Percentiles rank a stretch among this genome's conserved stretches.
Conservation (phyloP, 192 early-diverging fungal species). For the Chytriomyces confervae region DNA sequence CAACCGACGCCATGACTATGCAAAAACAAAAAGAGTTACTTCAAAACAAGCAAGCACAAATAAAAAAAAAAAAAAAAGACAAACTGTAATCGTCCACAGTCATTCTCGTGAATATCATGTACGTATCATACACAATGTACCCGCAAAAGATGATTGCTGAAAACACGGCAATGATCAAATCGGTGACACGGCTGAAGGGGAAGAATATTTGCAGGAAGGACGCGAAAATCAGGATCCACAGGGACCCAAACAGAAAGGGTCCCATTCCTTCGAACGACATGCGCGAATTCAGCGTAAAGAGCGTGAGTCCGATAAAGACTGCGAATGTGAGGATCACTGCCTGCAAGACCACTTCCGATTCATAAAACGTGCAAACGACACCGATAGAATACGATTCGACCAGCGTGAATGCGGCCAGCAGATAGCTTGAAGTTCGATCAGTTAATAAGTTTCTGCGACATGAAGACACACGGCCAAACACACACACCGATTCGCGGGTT, state of each 20-base stretch:
- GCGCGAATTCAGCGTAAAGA: conserved; percentile 79
- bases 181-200: conserved; percentile 64
- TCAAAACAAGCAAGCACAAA: neutral
- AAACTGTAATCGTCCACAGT: conserved; percentile 76
- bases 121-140: conserved; percentile 77
- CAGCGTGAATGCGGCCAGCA: conserved; percentile 70
- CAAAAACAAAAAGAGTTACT: conserved; percentile 4
- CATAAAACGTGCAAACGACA: conserved; percentile 69
- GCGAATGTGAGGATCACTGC: conserved; percentile 75
- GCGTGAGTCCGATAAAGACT: conserved; percentile 73
- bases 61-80: conserved; percentile 58
- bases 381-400: conserved; percentile 61
- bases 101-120: conserved; percentile 68
- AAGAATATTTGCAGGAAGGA: conserved; percentile 73
- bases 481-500: conserved; percentile 19
- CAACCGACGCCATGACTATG: conserved; percentile 54
- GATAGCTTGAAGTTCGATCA: conserved; percentile 31
- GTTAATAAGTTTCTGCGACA: neutral
- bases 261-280: conserved; percentile 34
- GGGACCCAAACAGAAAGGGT: conserved; percentile 61
- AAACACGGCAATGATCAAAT: conserved; percentile 63
- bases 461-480: neutral
- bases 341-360: conserved; percentile 70
- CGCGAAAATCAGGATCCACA: conserved; percentile 67
- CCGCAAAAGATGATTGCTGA: conserved; percentile 76